Evolutionary conservation across 352 stramenopile genomes (phyloP).

Genomic region (Phytophthora macrochlamydospora): DNA sequence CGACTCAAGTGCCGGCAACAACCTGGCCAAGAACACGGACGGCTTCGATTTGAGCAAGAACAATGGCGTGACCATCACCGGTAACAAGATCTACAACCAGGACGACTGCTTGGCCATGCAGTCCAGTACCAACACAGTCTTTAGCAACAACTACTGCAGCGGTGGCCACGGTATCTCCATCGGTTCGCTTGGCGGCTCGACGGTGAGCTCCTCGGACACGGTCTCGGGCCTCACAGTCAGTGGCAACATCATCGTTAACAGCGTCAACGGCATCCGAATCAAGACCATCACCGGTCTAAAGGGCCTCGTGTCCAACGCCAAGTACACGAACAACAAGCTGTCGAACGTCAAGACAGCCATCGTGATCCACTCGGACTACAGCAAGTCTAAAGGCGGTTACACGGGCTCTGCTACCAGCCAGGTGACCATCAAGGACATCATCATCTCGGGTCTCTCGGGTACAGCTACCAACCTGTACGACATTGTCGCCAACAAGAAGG

Average conservation of each 20-base stretch:
- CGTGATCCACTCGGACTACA: too few species aligned
- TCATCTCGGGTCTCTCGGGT: too few species aligned
- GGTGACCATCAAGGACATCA: too few species aligned
- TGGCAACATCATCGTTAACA: conserved; percentile 3
- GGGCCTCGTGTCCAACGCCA: too few species aligned
- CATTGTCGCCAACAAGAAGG: conserved; percentile 2
- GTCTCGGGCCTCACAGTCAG: conserved; percentile 7
- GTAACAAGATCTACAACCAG: conserved; percentile 41
- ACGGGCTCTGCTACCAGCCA: too few species aligned
- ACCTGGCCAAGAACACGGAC: neutral
- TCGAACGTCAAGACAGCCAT: too few species aligned
- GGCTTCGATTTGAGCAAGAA: conserved; percentile 33
- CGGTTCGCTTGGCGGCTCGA: conserved; percentile 2
- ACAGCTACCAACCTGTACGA: too few species aligned
- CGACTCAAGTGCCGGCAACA: conserved; percentile 17
- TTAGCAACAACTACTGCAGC: conserved; percentile 5
- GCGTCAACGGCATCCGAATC: too few species aligned
- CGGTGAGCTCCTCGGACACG: conserved; percentile 2
- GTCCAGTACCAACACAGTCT: too few species aligned
- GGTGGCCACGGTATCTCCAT: conserved; percentile 18
- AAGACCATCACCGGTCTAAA: too few species aligned
- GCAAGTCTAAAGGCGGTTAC: too few species aligned
- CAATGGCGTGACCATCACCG: conserved; percentile 28
- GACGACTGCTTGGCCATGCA: neutral
- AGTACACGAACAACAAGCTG: too few species aligned